phyloP scores from a whole-genome alignment of 148 eudicot genomes.

The Chenopodium album region DNA sequence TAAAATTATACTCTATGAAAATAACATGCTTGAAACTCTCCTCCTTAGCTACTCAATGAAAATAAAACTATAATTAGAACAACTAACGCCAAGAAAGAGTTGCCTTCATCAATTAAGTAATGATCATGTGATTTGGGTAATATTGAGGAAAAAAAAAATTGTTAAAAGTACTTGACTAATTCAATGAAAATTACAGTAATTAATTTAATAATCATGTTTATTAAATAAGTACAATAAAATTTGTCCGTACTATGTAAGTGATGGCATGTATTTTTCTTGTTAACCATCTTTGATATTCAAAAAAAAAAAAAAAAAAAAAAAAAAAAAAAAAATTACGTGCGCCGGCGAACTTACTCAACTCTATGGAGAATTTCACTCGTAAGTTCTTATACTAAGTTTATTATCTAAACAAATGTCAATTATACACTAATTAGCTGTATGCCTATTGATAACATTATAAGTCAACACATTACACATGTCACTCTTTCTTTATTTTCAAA shows the following conservation, averaged over 20 bases:
- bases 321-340: background rate
- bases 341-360: slow-evolving; percentile 3
- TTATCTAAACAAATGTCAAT: background rate
- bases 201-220: slow-evolving; percentile 3
- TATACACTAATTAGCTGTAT: background rate
- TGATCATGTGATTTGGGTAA: background rate
- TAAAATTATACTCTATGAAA: too few species aligned
- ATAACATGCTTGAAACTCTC: too few species aligned
- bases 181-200: slow-evolving; percentile 15
- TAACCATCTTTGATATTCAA: background rate
- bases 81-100: background rate
- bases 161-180: slow-evolving; percentile 15
- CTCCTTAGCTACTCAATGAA: background rate
- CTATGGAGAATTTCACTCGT: background rate
- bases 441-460: too few species aligned
- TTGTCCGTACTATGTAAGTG: slow-evolving; percentile 16
- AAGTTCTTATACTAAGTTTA: background rate
- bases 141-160: background rate
- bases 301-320: background rate
- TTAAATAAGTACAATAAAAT: background rate
- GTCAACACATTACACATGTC: too few species aligned
- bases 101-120: slow-evolving; percentile 1
- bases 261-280: slow-evolving; percentile 15
- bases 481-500: too few species aligned
- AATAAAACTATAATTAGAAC: background rate